Base-by-base conservation (phyloP, 208 protist species). In the Endotrypanum monterogeii region DNA sequence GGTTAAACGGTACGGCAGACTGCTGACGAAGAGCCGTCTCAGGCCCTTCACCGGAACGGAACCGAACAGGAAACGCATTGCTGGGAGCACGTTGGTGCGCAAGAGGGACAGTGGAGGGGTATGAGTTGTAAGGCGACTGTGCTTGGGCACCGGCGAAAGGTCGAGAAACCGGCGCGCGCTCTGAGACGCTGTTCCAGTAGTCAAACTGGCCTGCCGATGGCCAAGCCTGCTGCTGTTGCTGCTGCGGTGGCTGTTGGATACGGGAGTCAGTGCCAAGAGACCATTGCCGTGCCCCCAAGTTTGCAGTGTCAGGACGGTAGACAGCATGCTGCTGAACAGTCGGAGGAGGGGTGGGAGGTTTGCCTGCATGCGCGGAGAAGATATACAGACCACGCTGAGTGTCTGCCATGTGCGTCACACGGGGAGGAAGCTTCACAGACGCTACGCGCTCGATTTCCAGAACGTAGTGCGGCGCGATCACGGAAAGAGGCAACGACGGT, bases 401-500 rank as follows among this genome's bases (percentile, higher is more conserved):
- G 32, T 67, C 72, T 23, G 79, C 76, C 6, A 56, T 67, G 25
- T 83, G 55, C 41, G 78, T 83, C 61, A 80, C 74, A 70, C 68
- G 75, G 35, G 63, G 51, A n/a, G 88, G 88, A 32, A 92, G 70
- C 51, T 86, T 72, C 46, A 88, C 72, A 18, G 68, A 55, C 55
- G 80, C 87, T 32, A 89, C 76, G 41, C 88, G 74, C 55, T 92
- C 88, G 65, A 92, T 86, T 61, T 92, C 88, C 50, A 92, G 83
- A 30, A 92, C 80, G 75, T 92, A 89, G 67, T 89, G 87, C 69
- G 78, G 71, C 25, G 79, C 66, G 39, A 78, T 77, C 52, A 77
- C 28, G 62, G 71, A 32, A 16, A 74, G 75, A 12, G 80, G 72
- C 20, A 78, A 39, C 57, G 74, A 81, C 23, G 79, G 73, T 39